Evolutionary conservation across 2,329 filamentous ascomycete genomes (phyloP).

Genomic region (Exophiala sideris): DNA sequence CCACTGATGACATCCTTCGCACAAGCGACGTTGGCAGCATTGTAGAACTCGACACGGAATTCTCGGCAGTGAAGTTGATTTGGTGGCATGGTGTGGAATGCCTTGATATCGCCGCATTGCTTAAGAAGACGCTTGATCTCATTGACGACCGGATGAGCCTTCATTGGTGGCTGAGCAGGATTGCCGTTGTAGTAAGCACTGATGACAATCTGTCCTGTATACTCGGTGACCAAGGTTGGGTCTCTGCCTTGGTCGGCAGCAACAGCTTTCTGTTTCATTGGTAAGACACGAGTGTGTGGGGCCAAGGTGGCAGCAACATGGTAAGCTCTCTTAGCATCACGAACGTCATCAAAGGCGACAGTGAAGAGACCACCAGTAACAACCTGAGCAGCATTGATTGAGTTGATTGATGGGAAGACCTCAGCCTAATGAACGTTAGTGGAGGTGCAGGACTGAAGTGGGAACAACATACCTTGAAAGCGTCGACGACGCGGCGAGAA

Average conservation of each 20-base stretch:
- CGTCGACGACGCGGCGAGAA: conserved; percentile 35
- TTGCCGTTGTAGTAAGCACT: conserved; percentile 43
- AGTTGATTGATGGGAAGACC: conserved; percentile 33
- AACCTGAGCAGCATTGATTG: conserved; percentile 38
- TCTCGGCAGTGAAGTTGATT: conserved; percentile 33
- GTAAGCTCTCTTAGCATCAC: conserved; percentile 54
- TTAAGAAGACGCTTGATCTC: conserved; percentile 42
- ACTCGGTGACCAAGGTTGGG: conserved; percentile 36
- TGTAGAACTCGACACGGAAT: conserved; percentile 41
- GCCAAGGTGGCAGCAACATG: conserved; percentile 45
- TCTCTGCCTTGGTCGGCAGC: conserved; percentile 32
- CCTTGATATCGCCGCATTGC: conserved; percentile 39
- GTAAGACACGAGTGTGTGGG: conserved; percentile 48
- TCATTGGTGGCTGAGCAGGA: conserved; percentile 1
- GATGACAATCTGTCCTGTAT: conserved; percentile 57
- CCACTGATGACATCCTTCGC: conserved; percentile 37
- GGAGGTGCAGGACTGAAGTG: not conserved
- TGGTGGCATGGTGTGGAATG: conserved; percentile 32
- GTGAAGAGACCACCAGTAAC: conserved; percentile 45
- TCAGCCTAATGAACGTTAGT: conserved; percentile 24
- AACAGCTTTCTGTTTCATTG: conserved; percentile 47
- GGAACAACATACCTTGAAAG: conserved; percentile 38
- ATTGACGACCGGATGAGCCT: conserved; percentile 41
- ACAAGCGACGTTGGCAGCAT: conserved; percentile 37
- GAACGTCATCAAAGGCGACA: conserved; percentile 59